Evolutionary conservation across 345 rosid species (phyloP).

Genomic region (Hibiscus trionum): DNA sequence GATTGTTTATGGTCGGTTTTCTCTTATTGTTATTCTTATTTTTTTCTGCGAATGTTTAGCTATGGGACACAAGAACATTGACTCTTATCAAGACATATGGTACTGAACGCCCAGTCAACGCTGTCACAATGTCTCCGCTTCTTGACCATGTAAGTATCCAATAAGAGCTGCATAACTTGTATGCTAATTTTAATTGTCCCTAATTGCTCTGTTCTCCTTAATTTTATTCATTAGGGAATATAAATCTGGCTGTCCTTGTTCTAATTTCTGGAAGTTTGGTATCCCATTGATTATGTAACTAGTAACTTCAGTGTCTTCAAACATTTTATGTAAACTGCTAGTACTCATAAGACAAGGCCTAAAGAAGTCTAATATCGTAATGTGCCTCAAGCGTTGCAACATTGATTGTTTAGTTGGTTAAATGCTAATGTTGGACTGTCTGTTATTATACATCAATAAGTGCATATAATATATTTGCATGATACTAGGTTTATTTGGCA

Average conservation of each 20-base stretch:
- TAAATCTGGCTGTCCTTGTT: background rate
- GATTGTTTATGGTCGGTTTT: background rate
- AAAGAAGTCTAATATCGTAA: background rate
- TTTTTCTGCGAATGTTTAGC: slow-evolving; percentile 31
- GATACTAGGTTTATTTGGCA: background rate
- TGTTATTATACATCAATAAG: background rate
- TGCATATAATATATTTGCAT: background rate
- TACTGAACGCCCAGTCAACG: slow-evolving; percentile 92
- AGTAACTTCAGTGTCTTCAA: background rate
- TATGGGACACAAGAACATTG: slow-evolving; percentile 84
- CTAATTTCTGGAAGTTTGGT: background rate
- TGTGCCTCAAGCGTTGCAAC: background rate
- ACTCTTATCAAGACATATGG: slow-evolving; percentile 81
- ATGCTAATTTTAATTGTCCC: background rate
- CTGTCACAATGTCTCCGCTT: slow-evolving; percentile 94
- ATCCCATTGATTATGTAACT: background rate
- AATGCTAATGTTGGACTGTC: background rate
- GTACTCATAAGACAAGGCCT: background rate
- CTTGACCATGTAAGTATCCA: slow-evolving; percentile 69
- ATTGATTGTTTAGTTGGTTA: background rate
- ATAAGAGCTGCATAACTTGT: background rate
- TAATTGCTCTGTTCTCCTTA: background rate
- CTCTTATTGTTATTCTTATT: background rate
- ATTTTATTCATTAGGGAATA: background rate
- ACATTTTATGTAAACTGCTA: background rate